These are phyloP conservation scores for Casuarina glauca DNA, from an alignment of 306 rosid genomes.

Conservation along the genomic window DNA sequence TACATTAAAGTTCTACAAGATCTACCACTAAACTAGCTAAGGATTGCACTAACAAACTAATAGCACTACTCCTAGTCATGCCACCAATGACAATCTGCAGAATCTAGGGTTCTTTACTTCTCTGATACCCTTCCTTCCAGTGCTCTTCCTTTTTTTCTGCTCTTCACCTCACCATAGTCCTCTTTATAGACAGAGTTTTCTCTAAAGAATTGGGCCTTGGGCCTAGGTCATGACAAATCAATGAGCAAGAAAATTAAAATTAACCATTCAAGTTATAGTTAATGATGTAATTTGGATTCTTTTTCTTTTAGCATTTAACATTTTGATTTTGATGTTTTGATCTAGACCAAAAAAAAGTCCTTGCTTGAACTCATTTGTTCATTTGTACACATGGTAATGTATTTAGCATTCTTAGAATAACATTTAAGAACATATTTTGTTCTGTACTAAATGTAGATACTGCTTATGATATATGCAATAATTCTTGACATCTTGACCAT, in stretches of 20 bases:
- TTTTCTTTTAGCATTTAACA: neutral
- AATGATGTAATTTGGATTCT: neutral
- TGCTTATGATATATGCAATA: conserved; percentile 19
- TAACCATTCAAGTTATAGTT: neutral
- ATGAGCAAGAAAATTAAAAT: neutral
- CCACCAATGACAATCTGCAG: no score
- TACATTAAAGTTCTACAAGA: no score
- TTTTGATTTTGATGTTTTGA: neutral
- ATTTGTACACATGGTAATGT: neutral
- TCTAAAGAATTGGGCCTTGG: no score
- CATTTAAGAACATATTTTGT: neutral
- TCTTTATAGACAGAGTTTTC: no score
- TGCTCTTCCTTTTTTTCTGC: no score
- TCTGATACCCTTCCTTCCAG: no score
- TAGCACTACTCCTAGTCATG: no score
- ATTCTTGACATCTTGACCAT: conserved; percentile 10
- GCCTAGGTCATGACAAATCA: no score
- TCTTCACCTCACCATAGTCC: no score
- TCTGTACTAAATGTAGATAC: conserved; percentile 16
- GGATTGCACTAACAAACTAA: no score
- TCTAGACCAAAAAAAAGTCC: neutral
- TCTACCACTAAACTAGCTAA: no score
- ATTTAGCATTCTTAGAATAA: neutral
- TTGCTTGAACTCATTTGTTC: neutral
- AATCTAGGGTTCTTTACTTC: no score